Evolutionary conservation across 2,329 filamentous ascomycete genomes (phyloP), one percentile per base, ranked within the genome.

Genomic region (Cercospora zeina): DNA sequence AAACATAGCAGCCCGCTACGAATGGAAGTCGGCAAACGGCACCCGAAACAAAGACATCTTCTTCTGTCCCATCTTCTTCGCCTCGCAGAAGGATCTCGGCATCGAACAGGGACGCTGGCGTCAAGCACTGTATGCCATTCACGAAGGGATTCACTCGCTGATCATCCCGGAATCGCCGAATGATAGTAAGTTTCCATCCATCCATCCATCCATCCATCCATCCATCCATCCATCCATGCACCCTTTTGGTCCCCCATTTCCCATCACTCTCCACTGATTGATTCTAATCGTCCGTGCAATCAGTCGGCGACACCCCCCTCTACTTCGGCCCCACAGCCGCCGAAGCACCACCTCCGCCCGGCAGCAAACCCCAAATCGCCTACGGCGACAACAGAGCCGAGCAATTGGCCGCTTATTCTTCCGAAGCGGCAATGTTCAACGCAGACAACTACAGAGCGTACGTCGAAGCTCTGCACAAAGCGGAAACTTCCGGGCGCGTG

Each of bases 111-210:
- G 39, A 45, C 19, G 39, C 9, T 45, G 39, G 39, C 16, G 21
- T 2, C 39, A 45, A 45, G 39, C 39, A 21, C 16, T 45, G 39
- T 45, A 45, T 19, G 39, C 39, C 24, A 34, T 54, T 33, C 50
- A 54, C 30, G 50, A 54, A 19, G 50, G 50, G 13, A 8, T 34
- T 16, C 50, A 54, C 16, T 34, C 50, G 13, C 14, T 54, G 6
- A 2, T 14, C n/a, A 21, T 54, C 11, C 50, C 50, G n/a, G 50
- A 54, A 19, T 31, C 50, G 33, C 50, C 50, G 9, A 21, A 21
- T 21, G 50, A 34, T 34, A 54, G 50, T 54, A 54, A 54, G 50
- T 33, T 6, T n/a, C n/a, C n/a, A n/a, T n/a, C n/a, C n/a, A n/a
- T n/a, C n/a, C n/a, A n/a, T n/a, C n/a, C n/a, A n/a, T n/a, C n/a